Conservation (phyloP, 2,329 filamentous ascomycete genomes). For the Colletotrichum lentis region DNA sequence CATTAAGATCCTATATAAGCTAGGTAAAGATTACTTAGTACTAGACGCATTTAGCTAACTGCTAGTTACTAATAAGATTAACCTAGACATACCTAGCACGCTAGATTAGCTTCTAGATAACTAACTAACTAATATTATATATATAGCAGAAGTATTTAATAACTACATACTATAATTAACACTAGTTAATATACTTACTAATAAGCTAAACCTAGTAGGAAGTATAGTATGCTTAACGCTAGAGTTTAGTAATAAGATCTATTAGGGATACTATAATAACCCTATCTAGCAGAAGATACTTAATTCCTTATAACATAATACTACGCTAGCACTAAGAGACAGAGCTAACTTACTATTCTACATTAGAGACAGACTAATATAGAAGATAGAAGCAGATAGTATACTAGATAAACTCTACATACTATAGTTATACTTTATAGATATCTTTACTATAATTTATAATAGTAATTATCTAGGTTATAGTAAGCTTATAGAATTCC, state of each 20-base stretch:
- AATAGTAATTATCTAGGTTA: background rate
- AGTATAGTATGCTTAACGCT: background rate
- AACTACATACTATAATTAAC: rapidly evolving
- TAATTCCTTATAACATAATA: background rate
- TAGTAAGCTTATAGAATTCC: background rate
- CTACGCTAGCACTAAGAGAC: background rate
- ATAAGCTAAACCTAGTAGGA: background rate
- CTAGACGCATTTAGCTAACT: background rate
- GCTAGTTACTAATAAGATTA: background rate
- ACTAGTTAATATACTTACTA: no score
- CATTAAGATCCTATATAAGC: background rate
- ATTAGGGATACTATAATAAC: background rate
- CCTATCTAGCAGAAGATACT: background rate
- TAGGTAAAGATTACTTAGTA: background rate
- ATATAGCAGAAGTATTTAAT: background rate
- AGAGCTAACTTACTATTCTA: background rate
- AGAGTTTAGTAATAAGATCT: background rate
- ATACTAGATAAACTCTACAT: background rate
- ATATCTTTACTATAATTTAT: background rate
- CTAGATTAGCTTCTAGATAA: background rate
- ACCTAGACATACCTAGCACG: rapidly evolving
- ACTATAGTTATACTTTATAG: background rate
- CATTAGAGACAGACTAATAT: background rate
- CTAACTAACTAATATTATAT: background rate
- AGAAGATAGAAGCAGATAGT: background rate